phyloP scores from a whole-genome alignment of 345 rosid genomes.

The Arabis hirsuta region DNA sequence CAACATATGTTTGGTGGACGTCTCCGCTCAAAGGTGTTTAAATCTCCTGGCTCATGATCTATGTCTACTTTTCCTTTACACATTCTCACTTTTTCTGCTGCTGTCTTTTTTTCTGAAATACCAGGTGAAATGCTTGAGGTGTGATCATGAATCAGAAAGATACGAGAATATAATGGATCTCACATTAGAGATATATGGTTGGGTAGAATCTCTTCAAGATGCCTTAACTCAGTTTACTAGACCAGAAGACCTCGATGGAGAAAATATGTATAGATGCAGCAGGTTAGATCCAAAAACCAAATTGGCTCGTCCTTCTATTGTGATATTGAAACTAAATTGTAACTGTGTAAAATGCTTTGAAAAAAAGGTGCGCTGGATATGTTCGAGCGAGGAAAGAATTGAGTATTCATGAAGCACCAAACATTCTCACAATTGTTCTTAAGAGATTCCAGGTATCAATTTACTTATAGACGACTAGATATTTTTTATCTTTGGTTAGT shows the following conservation, averaged over 20 bases:
- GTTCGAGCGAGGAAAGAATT: conserved; percentile 80
- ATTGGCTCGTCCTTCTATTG: neutral
- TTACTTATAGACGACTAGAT: conserved; percentile 8
- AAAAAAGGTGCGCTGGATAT: conserved; percentile 73
- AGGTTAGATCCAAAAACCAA: conserved; percentile 50
- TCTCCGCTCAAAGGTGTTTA: conserved; percentile 69
- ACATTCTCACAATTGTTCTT: conserved; percentile 83
- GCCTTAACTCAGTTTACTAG: conserved; percentile 83
- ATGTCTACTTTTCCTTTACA: conserved; percentile 6
- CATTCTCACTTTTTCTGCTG: conserved; percentile 24
- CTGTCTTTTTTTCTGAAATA: conserved; percentile 21
- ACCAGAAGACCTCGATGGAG: conserved; percentile 85
- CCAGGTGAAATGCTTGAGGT: conserved; percentile 79
- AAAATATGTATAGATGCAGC: conserved; percentile 90
- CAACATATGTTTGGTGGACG: conserved; percentile 85
- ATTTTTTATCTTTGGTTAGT: conserved; percentile 5
- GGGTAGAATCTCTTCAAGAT: conserved; percentile 84
- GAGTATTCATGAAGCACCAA: conserved; percentile 84
- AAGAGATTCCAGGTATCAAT: conserved; percentile 79
- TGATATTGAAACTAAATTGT: conserved; percentile 10
- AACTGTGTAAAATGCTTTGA: conserved; percentile 3
- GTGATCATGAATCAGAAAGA: conserved; percentile 78
- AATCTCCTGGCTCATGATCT: conserved; percentile 12
- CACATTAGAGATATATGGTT: conserved; percentile 78
- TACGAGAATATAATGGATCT: conserved; percentile 90